Evolutionary conservation across 148 eudicot species (phyloP), one percentile per base, ranked within the genome.

Genomic region (Vaccinium vitisidaea): DNA sequence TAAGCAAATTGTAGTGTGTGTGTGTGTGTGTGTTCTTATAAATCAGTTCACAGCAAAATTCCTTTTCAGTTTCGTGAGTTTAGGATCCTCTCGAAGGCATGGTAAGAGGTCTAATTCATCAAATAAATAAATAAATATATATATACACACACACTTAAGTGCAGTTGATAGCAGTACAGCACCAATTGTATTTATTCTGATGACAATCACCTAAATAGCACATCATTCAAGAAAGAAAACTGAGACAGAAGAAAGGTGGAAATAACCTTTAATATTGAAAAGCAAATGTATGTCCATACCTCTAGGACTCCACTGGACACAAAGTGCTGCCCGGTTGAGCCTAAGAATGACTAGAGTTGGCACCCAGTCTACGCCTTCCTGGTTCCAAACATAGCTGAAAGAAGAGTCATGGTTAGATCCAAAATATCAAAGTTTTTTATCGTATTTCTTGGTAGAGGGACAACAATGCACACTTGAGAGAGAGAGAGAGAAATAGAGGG

Each of bases 231-330:
- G 18, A 9, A 50, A 84, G 65, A 49, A 19, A 16, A 43, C 52
- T 11, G 48, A 59, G 50, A 76, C 30, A 55, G 56, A 75, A 10
- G 8, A 15, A 52, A 39, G 9, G 56, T 46, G 76, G 53, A 84
- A 82, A 59, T 75, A 23, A 36, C 13, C n/a, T 78, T 43, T 65
- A 27, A 83, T 88, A 91, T 25, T 32, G 59, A 79, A 59, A 49
- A 75, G 53, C 13, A 67, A 67, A 65, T 74, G 23, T 16, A 69
- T 25, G 77, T 27, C 69, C 30, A 83, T 87, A 97, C 99, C 99
- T 95, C 70, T 87, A 46, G 99, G 98, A 90, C 99, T 97, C 99
- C 99, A 97, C 87, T 95, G 98, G 81, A 95, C 98, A 90, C 99
- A 97, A 63, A 97, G 94, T 25, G 99, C 99, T 79, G 99, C 99